Base-by-base conservation (phyloP, 306 rosid species). In the Chamaecrista fasciculata region DNA sequence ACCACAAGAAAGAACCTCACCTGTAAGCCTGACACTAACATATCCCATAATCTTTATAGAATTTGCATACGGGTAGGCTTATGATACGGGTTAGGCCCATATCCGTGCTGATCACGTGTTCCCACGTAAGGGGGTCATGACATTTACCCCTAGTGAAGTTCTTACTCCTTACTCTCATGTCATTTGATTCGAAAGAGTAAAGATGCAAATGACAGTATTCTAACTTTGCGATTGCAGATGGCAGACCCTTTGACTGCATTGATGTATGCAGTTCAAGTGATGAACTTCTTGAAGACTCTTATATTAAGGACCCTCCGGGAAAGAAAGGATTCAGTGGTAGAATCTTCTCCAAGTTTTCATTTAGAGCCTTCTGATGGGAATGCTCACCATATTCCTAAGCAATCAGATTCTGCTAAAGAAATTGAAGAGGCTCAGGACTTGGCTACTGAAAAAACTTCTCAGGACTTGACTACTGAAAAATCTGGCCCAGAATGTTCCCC, bases 261-360 rank as follows among this genome's bases (percentile, higher is more conserved):
- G 46, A 59, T 59, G 65, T 59, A 59, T 59, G 65, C 65, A 18
- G 65, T 59, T 59, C 65, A 59, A 59, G 65, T 33, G 65, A 59
- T 59, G 65, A 59, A 59, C 46, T 59, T 59, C 65, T 59, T 59
- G 44, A 59, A 59, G 44, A 59, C 65, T 31, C 26, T 59, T 6
- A 59, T 59, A 16, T 12, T 59, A 33, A 59, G 65, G 65, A 59
- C 65, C 2, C 16, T 59, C 44, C 6, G 46, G 46, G 65, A 59
- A 59, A 59, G 65, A 34, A 18, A 34, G 46, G 65, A 59, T 59
- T 59, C 65, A 31, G 39, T 59, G 11, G 46, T 59, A 18, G 65
- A 59, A 59, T 18, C 65, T 59, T 33, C 65, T 3, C 65, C 65
- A 31, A 28, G 8, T 34, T 59, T 59, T 34, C 11, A 33, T 18